phyloP scores from a whole-genome alignment of 1,284 basidiomycete species.

The Sporisorium exsertum region DNA sequence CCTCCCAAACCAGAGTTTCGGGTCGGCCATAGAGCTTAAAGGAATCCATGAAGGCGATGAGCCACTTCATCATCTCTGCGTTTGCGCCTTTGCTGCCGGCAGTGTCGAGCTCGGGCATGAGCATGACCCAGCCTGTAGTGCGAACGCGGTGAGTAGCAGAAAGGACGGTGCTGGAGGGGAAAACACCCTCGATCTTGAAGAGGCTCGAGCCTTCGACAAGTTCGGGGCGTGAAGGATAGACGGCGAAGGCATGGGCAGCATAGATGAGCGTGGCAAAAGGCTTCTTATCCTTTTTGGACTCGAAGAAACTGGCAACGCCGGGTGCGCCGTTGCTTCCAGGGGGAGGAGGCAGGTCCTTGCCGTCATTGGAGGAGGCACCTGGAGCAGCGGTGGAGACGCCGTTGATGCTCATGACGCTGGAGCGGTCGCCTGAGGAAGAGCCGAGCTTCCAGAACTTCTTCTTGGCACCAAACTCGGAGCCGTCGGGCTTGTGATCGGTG shows the following conservation, averaged over 20 bases:
- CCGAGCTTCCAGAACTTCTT: constrained; percentile 58
- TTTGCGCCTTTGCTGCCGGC: constrained; percentile 78
- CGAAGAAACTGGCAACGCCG: constrained; percentile 66
- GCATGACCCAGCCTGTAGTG: constrained; percentile 69
- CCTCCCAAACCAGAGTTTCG: constrained; percentile 61
- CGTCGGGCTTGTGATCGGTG: constrained; percentile 54
- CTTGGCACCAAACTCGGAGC: constrained; percentile 49
- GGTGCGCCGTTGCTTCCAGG: constrained; percentile 60
- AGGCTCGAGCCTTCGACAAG: constrained; percentile 66
- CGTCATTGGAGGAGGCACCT: constrained; percentile 35
- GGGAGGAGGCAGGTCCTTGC: constrained; percentile 56
- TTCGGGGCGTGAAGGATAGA: constrained; percentile 67
- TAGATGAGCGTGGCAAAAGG: constrained; percentile 66
- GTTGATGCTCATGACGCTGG: constrained; percentile 52
- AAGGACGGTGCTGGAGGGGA: constrained; percentile 54
- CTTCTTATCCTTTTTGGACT: constrained; percentile 65
- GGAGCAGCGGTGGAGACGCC: constrained; percentile 34
- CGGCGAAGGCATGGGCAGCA: constrained; percentile 64
- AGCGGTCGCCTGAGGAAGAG: constrained; percentile 52
- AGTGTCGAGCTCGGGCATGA: constrained; percentile 69
- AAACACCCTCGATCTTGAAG: constrained; percentile 67
- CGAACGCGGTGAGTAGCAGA: constrained; percentile 75
- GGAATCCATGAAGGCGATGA: constrained; percentile 75
- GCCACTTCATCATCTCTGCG: constrained; percentile 92
- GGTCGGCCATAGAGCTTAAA: constrained; percentile 68